phyloP scores from a whole-genome alignment of 2,329 filamentous ascomycete species.

The Colletotrichum gloeosporioides region DNA sequence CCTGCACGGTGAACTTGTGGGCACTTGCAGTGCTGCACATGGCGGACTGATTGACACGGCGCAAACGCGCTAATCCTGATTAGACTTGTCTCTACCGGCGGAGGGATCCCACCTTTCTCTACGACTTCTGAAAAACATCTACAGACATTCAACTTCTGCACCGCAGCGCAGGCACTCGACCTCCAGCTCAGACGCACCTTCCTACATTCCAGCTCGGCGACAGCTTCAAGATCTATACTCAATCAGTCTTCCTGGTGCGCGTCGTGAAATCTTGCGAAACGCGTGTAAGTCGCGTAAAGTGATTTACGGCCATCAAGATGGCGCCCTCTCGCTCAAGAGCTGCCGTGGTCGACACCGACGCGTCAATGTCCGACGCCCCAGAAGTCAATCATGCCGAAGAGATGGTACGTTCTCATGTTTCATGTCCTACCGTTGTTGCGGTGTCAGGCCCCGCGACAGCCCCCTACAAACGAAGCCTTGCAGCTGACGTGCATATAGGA shows the following conservation, averaged over 20 bases:
- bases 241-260: neutral
- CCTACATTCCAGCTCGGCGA: neutral
- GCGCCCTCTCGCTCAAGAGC: conserved; percentile 59
- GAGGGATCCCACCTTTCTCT: conserved; percentile 23
- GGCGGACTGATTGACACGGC: conserved; percentile 10
- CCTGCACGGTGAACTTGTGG: neutral
- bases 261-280: conserved; percentile 30
- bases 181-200: neutral
- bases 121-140: conserved; percentile 20
- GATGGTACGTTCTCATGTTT: conserved; percentile 47
- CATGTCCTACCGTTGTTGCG: neutral
- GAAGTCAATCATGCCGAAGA: conserved; percentile 50
- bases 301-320: conserved; percentile 49
- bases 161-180: neutral
- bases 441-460: neutral
- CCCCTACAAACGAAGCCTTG: neutral
- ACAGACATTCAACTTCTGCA: conserved; percentile 1
- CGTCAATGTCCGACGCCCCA: conserved; percentile 67
- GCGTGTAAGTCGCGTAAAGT: conserved; percentile 65
- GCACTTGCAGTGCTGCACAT: neutral
- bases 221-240: conserved; percentile 13
- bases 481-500: conserved; percentile 43
- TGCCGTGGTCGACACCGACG: conserved; percentile 62
- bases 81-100: conserved; percentile 14
- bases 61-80: conserved; percentile 20